Evolutionary conservation across 2,329 filamentous ascomycete species (phyloP).

Genomic region (Hypocrella siamensis): DNA sequence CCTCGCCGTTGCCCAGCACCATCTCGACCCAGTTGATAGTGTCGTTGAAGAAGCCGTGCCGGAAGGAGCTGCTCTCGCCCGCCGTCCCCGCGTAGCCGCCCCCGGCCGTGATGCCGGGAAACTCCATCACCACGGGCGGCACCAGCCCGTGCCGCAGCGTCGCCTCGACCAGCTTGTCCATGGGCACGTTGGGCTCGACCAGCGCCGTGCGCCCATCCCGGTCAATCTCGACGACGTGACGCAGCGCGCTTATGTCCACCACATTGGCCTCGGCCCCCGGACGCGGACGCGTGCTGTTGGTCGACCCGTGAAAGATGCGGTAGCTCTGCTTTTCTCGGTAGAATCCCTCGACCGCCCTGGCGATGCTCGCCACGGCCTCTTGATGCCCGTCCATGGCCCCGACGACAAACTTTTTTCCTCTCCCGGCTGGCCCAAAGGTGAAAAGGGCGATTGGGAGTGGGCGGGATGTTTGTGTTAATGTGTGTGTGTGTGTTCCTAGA

Average conservation of each 20-base stretch:
- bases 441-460: not conserved
- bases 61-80: constrained; percentile 55
- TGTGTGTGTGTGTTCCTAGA: not conserved
- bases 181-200: constrained; percentile 61
- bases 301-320: constrained; percentile 63
- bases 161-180: constrained; percentile 53
- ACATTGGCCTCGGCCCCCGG: constrained; percentile 13
- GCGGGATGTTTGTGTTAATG: not conserved
- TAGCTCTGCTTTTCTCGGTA: constrained; percentile 40
- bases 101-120: constrained; percentile 59
- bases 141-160: constrained; percentile 51
- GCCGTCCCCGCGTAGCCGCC: constrained; percentile 57
- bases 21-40: constrained; percentile 51
- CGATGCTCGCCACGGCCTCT: constrained; percentile 29
- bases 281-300: constrained; percentile 52
- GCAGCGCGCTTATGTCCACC: constrained; percentile 51
- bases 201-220: constrained; percentile 37
- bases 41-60: constrained; percentile 55
- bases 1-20: constrained; percentile 49
- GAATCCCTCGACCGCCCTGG: constrained; percentile 29
- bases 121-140: constrained; percentile 61
- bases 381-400: constrained; percentile 32
- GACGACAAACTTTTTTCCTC: not conserved
- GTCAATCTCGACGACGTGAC: constrained; percentile 49
- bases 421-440: not conserved